phyloP scores from a whole-genome alignment of 1,139 yeast genomes.

The Blastobotrys illinoisensis region DNA sequence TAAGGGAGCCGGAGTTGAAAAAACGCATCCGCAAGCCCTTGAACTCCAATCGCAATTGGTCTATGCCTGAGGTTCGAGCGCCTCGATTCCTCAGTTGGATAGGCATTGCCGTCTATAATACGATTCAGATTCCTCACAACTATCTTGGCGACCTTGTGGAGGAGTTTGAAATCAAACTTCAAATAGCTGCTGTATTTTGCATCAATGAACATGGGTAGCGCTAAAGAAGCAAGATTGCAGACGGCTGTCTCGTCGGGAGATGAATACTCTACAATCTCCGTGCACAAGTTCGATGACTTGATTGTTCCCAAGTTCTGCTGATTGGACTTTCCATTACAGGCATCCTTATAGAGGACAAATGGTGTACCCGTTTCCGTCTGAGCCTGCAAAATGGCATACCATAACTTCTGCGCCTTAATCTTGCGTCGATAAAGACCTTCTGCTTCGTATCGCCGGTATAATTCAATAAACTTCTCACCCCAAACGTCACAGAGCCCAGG shows the following conservation, averaged over 20 bases:
- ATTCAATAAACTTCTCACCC: slow-evolving; percentile 61
- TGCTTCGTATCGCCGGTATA: slow-evolving; percentile 58
- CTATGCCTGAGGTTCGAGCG: slow-evolving; percentile 60
- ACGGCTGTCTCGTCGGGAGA: slow-evolving; percentile 76
- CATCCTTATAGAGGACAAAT: slow-evolving; percentile 74
- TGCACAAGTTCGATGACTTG: slow-evolving; percentile 75
- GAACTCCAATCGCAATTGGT: slow-evolving; percentile 77
- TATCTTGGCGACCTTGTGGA: slow-evolving; percentile 59
- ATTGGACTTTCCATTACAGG: slow-evolving; percentile 69
- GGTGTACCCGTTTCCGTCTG: slow-evolving; percentile 87
- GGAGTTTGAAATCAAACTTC: slow-evolving; percentile 49
- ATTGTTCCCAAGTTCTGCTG: slow-evolving; percentile 75
- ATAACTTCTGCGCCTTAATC: slow-evolving; percentile 66
- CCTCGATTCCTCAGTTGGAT: slow-evolving; percentile 59
- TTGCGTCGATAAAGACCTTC: slow-evolving; percentile 55
- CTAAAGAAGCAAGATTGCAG: slow-evolving; percentile 76
- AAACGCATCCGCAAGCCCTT: slow-evolving; percentile 72
- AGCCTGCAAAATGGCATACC: slow-evolving; percentile 71
- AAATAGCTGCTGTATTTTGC: slow-evolving; percentile 30
- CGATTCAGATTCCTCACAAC: slow-evolving; percentile 58
- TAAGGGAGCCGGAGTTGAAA: slow-evolving; percentile 61
- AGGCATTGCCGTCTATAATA: slow-evolving; percentile 61
- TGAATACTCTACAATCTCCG: slow-evolving; percentile 77
- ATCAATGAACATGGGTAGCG: slow-evolving; percentile 56
- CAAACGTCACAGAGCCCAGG: slow-evolving; percentile 66